Evolutionary conservation across 495 filamentous ascomycete species (phyloP), one percentile per base, ranked within the genome.

Genomic region (Xylaria longipes): DNA sequence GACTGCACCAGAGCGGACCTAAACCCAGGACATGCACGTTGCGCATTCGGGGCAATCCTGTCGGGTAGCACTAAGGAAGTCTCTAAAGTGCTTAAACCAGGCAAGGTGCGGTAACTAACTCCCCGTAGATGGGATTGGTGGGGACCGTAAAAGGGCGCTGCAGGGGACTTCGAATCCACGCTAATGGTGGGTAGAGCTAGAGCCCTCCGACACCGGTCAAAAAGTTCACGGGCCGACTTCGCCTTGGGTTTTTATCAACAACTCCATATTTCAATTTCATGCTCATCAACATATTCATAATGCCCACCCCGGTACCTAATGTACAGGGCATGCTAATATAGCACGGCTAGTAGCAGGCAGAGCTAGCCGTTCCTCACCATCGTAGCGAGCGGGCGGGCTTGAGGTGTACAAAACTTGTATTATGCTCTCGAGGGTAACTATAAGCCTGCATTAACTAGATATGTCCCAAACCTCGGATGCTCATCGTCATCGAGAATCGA

Each of bases 171-270:
- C 57, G 20, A 20, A 4, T 61, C 2, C 57, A 15, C 54, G 31
- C 54, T n/a, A 58, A 52, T 52, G 5, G 48, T 35, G 54, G 22
- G 22, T 27, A 8, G 22, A 7, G n/a, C 17, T 37, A 22, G 0
- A 37, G 91, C 3, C 1, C 90, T 94, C 58, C 86, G 87, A 50
- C 41, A 57, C 25, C 57, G 66, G 50, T n/a, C 17, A 3, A 57
- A 45, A 58, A 57, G 37, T 69, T 48, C 12, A 77, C 48, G 84
- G 73, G 56, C 81, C 75, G 65, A 85, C 56, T 12, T 69, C 75
- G 63, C 63, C 63, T 65, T 45, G 61, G 27, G 3, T 7, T 22
- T 64, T 46, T 45, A 29, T 37, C 43, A 50, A 65, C 57, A 60
- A 65, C 63, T 65, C 63, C 43, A 65, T 65, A 64, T 50, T 65